Evolutionary conservation across 2,329 filamentous ascomycete genomes (phyloP), one percentile per base, ranked within the genome.

Genomic region (Aspergillus brunneoviolaceus): DNA sequence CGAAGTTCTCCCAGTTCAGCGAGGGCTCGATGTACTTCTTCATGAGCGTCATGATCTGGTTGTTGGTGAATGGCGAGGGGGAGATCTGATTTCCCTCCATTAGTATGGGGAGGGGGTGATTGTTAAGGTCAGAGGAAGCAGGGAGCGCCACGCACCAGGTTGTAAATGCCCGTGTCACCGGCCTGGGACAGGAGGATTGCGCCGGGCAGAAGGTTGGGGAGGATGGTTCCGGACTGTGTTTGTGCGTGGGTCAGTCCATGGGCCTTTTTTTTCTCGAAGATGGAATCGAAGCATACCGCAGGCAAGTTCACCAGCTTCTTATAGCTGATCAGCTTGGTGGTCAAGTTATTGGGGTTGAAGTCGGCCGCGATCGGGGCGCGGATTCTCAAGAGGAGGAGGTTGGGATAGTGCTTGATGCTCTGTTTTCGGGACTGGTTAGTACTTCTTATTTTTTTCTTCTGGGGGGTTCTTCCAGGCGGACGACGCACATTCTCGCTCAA

Each of bases 381-480:
- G 19, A 59, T n/a, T 14, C 57, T 51, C 16, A 55, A 51, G 19
- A 59, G 25, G 42, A 59, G 47, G n/a, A 59, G 42, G 47, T 59
- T 59, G 27, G 57, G 57, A 11, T 59, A 59, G 19, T 49, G 23
- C 33, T n/a, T 21, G 9, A 51, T 16, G 27, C 31, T 51, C 49
- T 35, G 29, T n/a, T 12, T 35, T 35, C 12, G 33, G 33, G 5
- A 35, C 1, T 35, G 14, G 33, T 35, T 12, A 12, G 33, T 16
- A 12, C 1, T 10, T 35, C 12, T 12, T 16, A 3, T 12, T 5
- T 10, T 16, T 10, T 16, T 4, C 16, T 16, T 16, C 16, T 16
- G 5, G 3, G 4, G 3, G 4, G 2, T 1, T 35, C 33, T 10
- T 16, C 2, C 33, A 16, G 33, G 9, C 4, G n/a, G n/a, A n/a